These are phyloP conservation scores for Caryocar brasiliense DNA, from an alignment of 441 rosid genomes.

Conservation along the genomic window DNA sequence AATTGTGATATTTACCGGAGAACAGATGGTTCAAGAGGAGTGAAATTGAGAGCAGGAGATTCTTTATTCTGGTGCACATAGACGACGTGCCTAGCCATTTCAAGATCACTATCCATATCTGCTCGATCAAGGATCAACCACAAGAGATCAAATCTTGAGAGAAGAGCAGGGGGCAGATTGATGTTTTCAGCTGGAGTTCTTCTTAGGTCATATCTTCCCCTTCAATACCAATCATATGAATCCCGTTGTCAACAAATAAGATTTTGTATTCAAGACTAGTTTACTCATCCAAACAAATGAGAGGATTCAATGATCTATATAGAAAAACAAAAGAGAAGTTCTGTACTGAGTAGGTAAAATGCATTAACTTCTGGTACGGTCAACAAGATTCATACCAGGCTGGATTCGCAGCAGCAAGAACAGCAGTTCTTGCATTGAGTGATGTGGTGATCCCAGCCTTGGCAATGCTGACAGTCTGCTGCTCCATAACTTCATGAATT, in stretches of 20 bases:
- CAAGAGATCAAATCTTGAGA: conserved; percentile 90
- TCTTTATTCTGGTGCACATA: conserved; percentile 85
- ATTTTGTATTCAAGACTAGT: conserved; percentile 4
- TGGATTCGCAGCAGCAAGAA: conserved; percentile 99
- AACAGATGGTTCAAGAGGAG: conserved; percentile 79
- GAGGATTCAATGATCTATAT: no score
- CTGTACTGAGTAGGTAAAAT: no score
- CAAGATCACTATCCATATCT: conserved; percentile 96
- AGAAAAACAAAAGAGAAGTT: no score
- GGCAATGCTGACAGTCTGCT: conserved; percentile 99
- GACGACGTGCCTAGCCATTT: conserved; percentile 90
- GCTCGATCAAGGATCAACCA: conserved; percentile 98
- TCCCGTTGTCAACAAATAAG: conserved; percentile 6
- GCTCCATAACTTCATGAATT: conserved; percentile 99
- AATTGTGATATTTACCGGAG: conserved; percentile 51
- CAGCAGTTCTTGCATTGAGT: conserved; percentile 91
- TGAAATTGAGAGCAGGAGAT: conserved; percentile 89
- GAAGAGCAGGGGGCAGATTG: conserved; percentile 91
- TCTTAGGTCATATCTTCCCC: conserved; percentile 96
- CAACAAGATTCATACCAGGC: conserved; percentile 59
- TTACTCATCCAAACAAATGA: background rate
- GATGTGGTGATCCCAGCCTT: conserved; percentile 99
- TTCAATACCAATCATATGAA: conserved; percentile 20
- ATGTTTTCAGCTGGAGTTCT: conserved; percentile 99
- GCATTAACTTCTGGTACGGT: conserved; percentile 1